Evolutionary conservation across 805 yeast species (phyloP), one percentile per base, ranked within the genome.

Genomic region (Zygosaccharomyces rouxii): DNA sequence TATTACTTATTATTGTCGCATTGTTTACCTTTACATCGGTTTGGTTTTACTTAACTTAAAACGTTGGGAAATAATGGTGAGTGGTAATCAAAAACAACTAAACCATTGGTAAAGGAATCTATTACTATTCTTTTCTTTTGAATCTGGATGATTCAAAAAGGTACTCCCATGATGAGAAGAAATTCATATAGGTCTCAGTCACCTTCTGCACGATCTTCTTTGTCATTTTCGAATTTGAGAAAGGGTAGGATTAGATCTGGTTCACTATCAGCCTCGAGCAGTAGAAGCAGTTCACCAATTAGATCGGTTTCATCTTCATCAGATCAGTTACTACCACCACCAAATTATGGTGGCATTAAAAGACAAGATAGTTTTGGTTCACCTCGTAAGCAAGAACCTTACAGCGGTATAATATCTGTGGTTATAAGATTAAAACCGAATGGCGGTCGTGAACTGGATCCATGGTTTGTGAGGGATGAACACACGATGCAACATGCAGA

Each of bases 381-480:
- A 13, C 35, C 37, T 6, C 44, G 44, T 13, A 46, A 44, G 26
- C 52, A 49, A 23, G 49, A 49, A n/a, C 41, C 52, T 16, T 49
- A 49, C 37, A 46, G 80, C 3, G 95, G 95, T 1, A 74, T 83
- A 13, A 88, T 89, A 53, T 76, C 79, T 1, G 96, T 89, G 1
- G 78, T 89, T 0, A 77, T 89, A 10, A 71, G 97, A 52, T 89
- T 90, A 14, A 82, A 84, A 55, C 96, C 96, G 0, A 71, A 55
- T 55, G 59, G 13, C 42, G 55, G 59, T 13, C 53, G 57, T 38
- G 53, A 67, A 22, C 63, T 60, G 30, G 68, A 67, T 50, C 66
- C 69, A 7, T 59, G 68, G 65, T 63, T 45, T 11, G 44, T 64
- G 7, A 55, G 50, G 39, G 67, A 68, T 18, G 55, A 47, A 1